These are phyloP conservation scores for Fusarium gaditjirri DNA, from an alignment of 2,329 filamentous ascomycete species.

Conservation along the genomic window DNA sequence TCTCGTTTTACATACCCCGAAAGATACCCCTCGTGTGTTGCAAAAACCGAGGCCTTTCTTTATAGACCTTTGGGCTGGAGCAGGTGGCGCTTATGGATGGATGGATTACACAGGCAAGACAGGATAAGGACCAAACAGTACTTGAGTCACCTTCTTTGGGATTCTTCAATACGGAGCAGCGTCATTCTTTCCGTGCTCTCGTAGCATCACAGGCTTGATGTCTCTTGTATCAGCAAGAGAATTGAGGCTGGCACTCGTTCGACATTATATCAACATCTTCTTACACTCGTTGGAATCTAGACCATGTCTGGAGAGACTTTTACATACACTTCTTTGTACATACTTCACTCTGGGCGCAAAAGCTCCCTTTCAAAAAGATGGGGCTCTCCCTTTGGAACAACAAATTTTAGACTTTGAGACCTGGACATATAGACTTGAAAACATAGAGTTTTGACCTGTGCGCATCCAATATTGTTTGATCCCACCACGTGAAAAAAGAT, in stretches of 20 bases:
- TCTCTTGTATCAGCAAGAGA: constrained; percentile 40
- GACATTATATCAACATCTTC: constrained; percentile 38
- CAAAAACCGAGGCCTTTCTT: constrained; percentile 38
- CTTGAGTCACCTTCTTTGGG: constrained; percentile 8
- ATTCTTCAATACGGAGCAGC: constrained; percentile 10
- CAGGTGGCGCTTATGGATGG: constrained; percentile 42
- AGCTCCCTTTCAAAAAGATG: constrained; percentile 23
- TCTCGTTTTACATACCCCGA: constrained; percentile 41
- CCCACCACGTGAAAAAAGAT: neutral
- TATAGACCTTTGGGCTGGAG: constrained; percentile 45
- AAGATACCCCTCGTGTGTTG: constrained; percentile 46
- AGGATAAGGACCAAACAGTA: constrained; percentile 26
- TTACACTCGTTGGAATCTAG: constrained; percentile 39
- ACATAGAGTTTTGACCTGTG: constrained; percentile 25
- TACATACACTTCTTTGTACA: constrained; percentile 44
- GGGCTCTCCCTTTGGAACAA: constrained; percentile 8
- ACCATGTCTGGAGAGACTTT: constrained; percentile 28
- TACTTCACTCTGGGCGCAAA: constrained; percentile 27
- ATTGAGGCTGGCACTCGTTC: constrained; percentile 47
- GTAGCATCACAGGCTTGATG: constrained; percentile 43
- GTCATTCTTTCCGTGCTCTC: constrained; percentile 28
- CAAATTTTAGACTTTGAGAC: constrained; percentile 26
- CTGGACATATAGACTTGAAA: constrained; percentile 24
- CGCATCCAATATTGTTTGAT: neutral
- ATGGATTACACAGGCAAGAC: constrained; percentile 35